Conservation (phyloP, 148 eudicot species). For the Fallopia convolvulus region DNA sequence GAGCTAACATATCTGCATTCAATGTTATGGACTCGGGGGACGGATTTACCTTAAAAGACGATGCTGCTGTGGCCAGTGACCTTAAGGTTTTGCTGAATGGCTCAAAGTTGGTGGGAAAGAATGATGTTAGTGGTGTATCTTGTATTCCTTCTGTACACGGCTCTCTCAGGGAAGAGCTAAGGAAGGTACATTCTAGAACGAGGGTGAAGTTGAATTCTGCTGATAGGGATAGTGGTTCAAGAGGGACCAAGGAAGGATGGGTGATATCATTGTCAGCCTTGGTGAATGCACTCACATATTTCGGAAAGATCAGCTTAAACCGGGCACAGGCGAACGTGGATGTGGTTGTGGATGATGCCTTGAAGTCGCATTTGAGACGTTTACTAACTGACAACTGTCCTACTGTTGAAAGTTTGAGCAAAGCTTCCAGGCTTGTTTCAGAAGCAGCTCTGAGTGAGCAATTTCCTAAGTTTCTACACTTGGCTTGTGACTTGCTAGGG, state of each 20-base stretch:
- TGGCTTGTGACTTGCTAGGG: constrained; percentile 33
- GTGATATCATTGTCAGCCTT: constrained; percentile 22
- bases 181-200: constrained; percentile 42
- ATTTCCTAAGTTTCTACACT: constrained; percentile 39
- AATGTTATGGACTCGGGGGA: constrained; percentile 61
- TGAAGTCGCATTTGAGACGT: constrained; percentile 25
- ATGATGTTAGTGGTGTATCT: constrained; percentile 28
- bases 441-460: constrained; percentile 34
- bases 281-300: constrained; percentile 24
- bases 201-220: constrained; percentile 53
- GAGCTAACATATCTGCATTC: constrained; percentile 37
- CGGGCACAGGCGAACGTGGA: constrained; percentile 31
- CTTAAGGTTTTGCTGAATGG: constrained; percentile 73
- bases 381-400: constrained; percentile 34
- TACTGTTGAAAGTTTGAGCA: constrained; percentile 19
- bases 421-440: constrained; percentile 18
- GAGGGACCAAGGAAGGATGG: constrained; percentile 26
- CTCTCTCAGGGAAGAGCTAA: constrained; percentile 41
- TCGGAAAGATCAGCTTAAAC: constrained; percentile 46
- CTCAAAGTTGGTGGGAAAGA: constrained; percentile 59
- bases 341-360: constrained; percentile 24
- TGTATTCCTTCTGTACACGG: constrained; percentile 53
- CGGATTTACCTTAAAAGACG: constrained; percentile 62
- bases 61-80: constrained; percentile 65
- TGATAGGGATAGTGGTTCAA: constrained; percentile 17